These are phyloP conservation scores for Fusarium nelsonii DNA, from an alignment of 2,329 filamentous ascomycete species.

Conservation along the genomic window DNA sequence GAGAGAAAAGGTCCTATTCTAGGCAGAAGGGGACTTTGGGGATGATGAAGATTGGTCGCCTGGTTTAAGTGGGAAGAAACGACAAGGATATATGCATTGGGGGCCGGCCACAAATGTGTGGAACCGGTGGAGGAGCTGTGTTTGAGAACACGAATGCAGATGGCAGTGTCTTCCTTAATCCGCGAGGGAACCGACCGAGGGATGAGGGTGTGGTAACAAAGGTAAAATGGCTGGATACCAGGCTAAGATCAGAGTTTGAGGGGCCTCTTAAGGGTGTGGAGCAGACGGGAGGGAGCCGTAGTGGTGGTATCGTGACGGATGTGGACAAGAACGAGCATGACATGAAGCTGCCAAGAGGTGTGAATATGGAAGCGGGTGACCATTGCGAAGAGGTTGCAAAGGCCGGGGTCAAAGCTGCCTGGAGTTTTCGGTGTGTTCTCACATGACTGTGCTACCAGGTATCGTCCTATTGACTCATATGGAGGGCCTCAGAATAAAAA, in stretches of 20 bases:
- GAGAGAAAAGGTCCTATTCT: constrained; percentile 36
- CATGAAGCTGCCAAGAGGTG: constrained; percentile 29
- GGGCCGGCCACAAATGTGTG: constrained; percentile 23
- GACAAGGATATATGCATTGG: constrained; percentile 29
- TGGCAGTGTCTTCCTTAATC: constrained; percentile 31
- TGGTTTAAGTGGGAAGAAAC: constrained; percentile 28
- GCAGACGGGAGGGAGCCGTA: constrained; percentile 31
- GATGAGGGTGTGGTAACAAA: constrained; percentile 23
- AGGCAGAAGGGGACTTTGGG: constrained; percentile 40
- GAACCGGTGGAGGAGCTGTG: constrained; percentile 28
- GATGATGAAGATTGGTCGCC: constrained; percentile 30
- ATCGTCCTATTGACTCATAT: constrained; percentile 34
- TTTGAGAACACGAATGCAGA: constrained; percentile 30
- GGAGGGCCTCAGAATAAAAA: constrained; percentile 32
- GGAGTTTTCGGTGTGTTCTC: constrained; percentile 23
- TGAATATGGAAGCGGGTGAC: constrained; percentile 34
- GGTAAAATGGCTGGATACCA: constrained; percentile 20
- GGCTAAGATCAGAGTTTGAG: constrained; percentile 23
- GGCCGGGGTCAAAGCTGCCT: constrained; percentile 16
- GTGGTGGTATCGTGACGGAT: constrained; percentile 35
- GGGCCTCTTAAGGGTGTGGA: constrained; percentile 25
- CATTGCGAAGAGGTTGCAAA: constrained; percentile 35
- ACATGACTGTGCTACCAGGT: constrained; percentile 29
- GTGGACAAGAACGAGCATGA: constrained; percentile 23
- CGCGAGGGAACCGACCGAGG: constrained; percentile 1